These are phyloP conservation scores for Alternaria incomplexa DNA, from an alignment of 2,329 filamentous ascomycete genomes.

Conservation along the genomic window DNA sequence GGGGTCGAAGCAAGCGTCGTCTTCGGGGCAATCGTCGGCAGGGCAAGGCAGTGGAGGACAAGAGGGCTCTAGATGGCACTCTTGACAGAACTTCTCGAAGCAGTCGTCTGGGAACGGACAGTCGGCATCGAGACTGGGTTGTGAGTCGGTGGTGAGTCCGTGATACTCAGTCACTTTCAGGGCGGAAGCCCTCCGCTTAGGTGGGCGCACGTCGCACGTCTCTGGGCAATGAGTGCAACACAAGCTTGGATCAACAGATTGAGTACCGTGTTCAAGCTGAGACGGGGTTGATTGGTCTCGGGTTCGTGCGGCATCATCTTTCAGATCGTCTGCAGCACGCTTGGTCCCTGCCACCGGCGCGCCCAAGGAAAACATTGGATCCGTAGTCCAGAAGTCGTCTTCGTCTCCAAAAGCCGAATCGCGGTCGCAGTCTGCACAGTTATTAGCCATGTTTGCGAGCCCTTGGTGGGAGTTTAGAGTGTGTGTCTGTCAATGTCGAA, in stretches of 20 bases:
- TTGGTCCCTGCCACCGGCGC: slow-evolving; percentile 41
- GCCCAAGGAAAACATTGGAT: slow-evolving; percentile 36
- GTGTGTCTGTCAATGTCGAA: slow-evolving; percentile 3
- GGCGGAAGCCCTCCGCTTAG: slow-evolving; percentile 43
- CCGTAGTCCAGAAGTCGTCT: slow-evolving; percentile 28
- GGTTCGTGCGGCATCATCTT: slow-evolving; percentile 18
- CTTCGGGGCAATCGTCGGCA: slow-evolving; percentile 34
- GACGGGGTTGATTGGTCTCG: not conserved
- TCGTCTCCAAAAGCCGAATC: slow-evolving; percentile 43
- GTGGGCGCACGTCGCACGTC: slow-evolving; percentile 29
- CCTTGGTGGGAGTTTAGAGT: slow-evolving; percentile 2
- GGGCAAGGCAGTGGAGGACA: slow-evolving; percentile 35
- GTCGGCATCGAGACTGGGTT: slow-evolving; percentile 24
- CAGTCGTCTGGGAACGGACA: slow-evolving; percentile 44
- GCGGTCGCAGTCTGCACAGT: slow-evolving; percentile 34
- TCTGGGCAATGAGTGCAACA: slow-evolving; percentile 35
- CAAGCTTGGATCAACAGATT: slow-evolving; percentile 21
- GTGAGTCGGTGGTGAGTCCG: slow-evolving; percentile 22
- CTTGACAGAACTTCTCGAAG: slow-evolving; percentile 46
- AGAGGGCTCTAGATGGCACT: slow-evolving; percentile 37
- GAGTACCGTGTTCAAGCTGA: slow-evolving; percentile 6
- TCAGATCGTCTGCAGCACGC: slow-evolving; percentile 35
- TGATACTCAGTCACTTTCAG: slow-evolving; percentile 41
- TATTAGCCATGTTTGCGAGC: slow-evolving; percentile 37
- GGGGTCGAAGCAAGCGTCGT: slow-evolving; percentile 47